Percentiles rank a stretch among this genome's conserved stretches.
Evolutionary conservation across 2,329 filamentous ascomycete genomes (phyloP).

Genomic region (Colletotrichum limetticola): DNA sequence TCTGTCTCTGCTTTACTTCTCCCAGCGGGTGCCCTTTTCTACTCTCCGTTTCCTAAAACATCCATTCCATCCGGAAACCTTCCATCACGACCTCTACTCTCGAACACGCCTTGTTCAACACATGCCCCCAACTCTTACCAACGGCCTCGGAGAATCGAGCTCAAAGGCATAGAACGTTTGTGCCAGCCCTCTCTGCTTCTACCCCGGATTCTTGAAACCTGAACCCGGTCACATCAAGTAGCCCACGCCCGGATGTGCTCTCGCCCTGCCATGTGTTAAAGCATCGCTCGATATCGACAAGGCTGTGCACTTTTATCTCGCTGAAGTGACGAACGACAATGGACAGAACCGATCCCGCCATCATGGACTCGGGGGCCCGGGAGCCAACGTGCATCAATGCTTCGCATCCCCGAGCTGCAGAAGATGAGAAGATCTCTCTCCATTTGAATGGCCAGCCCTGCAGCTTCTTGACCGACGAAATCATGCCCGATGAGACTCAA

Average conservation of each 20-base stretch:
- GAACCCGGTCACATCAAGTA: neutral
- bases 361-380: constrained; percentile 26
- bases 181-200: constrained; percentile 18
- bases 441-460: constrained; percentile 33
- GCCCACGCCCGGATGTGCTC: constrained; percentile 8
- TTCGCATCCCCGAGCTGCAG: constrained; percentile 30
- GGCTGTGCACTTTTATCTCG: constrained; percentile 17
- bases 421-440: constrained; percentile 11
- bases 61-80: constrained; percentile 4
- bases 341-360: constrained; percentile 7
- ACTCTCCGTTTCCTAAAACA: constrained; percentile 4
- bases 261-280: constrained; percentile 20
- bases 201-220: constrained; percentile 29
- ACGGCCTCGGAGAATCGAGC: constrained; percentile 3
- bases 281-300: constrained; percentile 12
- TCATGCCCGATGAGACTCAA: constrained; percentile 29
- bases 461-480: constrained; percentile 30
- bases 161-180: constrained; percentile 15
- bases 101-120: neutral
- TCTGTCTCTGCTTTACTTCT: neutral
- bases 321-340: constrained; percentile 3
- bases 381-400: constrained; percentile 32
- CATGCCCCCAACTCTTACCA: constrained; percentile 1
- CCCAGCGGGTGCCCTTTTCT: neutral
- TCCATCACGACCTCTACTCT: constrained; percentile 2